Percentiles rank a stretch among this genome's conserved stretches.
Evolutionary conservation across 2,329 filamentous ascomycete genomes (phyloP).

Genomic region (Fusarium sp.): DNA sequence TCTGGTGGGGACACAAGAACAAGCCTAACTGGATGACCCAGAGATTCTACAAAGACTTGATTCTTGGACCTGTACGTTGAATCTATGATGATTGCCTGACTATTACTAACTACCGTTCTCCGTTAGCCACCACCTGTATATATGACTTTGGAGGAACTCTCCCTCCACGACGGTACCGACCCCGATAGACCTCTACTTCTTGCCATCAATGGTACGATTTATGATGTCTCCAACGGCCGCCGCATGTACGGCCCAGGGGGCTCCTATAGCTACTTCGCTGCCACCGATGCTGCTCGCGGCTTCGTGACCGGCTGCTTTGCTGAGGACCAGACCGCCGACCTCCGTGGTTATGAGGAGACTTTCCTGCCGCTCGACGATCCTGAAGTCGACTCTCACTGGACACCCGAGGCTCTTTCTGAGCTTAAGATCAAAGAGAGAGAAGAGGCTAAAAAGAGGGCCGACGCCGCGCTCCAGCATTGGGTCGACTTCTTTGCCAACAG

Average conservation of each 20-base stretch:
- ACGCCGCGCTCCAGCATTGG: conserved; percentile 81
- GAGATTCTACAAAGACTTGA: conserved; percentile 63
- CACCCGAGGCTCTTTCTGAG: conserved; percentile 61
- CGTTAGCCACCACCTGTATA: conserved; percentile 67
- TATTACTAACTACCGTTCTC: not conserved
- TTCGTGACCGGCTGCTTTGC: conserved; percentile 95
- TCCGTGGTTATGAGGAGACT: conserved; percentile 88
- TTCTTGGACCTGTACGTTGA: conserved; percentile 41
- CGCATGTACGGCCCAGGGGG: conserved; percentile 85
- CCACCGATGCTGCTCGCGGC: conserved; percentile 84
- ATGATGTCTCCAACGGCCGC: conserved; percentile 78
- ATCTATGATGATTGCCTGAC: not conserved
- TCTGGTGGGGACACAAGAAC: conserved; percentile 73
- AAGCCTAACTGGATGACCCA: conserved; percentile 69
- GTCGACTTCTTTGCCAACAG: conserved; percentile 82
- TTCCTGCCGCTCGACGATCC: conserved; percentile 75
- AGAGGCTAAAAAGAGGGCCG: conserved; percentile 71
- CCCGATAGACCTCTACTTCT: conserved; percentile 84
- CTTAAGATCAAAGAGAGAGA: conserved; percentile 71
- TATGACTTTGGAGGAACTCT: conserved; percentile 80
- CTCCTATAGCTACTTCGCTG: conserved; percentile 87
- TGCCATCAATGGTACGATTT: conserved; percentile 87
- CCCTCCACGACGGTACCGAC: conserved; percentile 81
- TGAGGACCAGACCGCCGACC: conserved; percentile 84
- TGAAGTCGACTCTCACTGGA: conserved; percentile 68